Evolutionary conservation across 768 basidiomycete species (phyloP).

Genomic region (Boletus edulis): DNA sequence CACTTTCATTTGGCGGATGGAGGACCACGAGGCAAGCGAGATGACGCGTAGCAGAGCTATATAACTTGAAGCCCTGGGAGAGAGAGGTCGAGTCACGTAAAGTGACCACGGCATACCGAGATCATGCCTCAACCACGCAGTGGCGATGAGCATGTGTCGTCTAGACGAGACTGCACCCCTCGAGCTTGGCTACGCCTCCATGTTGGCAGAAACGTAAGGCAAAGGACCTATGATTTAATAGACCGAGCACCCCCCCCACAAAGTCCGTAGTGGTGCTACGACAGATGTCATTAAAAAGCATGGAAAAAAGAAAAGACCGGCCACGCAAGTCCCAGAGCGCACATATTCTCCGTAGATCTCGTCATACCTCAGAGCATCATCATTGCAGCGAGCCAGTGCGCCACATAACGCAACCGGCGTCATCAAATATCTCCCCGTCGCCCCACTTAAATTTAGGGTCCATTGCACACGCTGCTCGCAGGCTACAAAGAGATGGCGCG

Average conservation of each 20-base stretch:
- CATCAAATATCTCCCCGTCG: slow-evolving; percentile 26
- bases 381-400: slow-evolving; percentile 31
- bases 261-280: slow-evolving; percentile 14
- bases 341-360: slow-evolving; percentile 29
- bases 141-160: slow-evolving; percentile 27
- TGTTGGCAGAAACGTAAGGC: slow-evolving; percentile 18
- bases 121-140: slow-evolving; percentile 29
- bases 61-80: background rate
- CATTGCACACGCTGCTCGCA: slow-evolving; percentile 26
- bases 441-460: slow-evolving; percentile 23
- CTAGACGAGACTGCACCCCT: slow-evolving; percentile 3
- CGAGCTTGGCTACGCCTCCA: slow-evolving; percentile 1
- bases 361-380: slow-evolving; percentile 25
- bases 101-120: slow-evolving; percentile 24
- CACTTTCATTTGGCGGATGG: slow-evolving; percentile 13
- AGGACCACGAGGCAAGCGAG: slow-evolving; percentile 13
- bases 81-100: slow-evolving; percentile 20
- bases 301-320: slow-evolving; percentile 6
- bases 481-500: slow-evolving; percentile 82
- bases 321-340: slow-evolving; percentile 12
- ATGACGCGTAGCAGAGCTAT: background rate
- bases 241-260: slow-evolving; percentile 1
- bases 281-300: slow-evolving; percentile 15
- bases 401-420: slow-evolving; percentile 31
- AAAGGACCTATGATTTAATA: slow-evolving; percentile 17